These are phyloP conservation scores for Schizosaccharomyces lindneri DNA, from an alignment of 805 yeast genomes.

Conservation along the genomic window DNA sequence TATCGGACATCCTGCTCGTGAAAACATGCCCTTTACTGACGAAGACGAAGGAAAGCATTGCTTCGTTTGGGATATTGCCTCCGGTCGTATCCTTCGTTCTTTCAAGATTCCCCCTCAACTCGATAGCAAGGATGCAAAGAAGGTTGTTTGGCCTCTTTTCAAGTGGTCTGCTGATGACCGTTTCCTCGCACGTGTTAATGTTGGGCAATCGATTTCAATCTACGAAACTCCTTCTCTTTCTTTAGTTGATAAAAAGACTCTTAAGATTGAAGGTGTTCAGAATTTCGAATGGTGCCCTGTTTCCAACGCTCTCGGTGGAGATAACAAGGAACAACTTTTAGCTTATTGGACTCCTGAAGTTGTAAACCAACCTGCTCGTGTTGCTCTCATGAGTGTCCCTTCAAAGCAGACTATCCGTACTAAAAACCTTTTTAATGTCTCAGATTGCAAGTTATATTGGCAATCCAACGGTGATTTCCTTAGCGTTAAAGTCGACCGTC, in stretches of 20 bases:
- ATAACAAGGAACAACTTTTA: conserved; percentile 34
- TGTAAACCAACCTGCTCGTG: conserved; percentile 81
- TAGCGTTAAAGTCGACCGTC: conserved; percentile 90
- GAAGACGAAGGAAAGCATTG: conserved; percentile 81
- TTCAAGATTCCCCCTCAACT: conserved; percentile 18
- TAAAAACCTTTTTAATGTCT: conserved; percentile 80
- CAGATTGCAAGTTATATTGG: conserved; percentile 81
- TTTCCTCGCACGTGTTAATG: conserved; percentile 86
- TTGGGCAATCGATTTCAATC: conserved; percentile 62
- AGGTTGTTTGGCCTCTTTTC: conserved; percentile 80
- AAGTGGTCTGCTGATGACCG: conserved; percentile 87
- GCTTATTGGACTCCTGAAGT: conserved; percentile 96
- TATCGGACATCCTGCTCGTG: conserved; percentile 35
- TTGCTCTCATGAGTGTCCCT: conserved; percentile 69
- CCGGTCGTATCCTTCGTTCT: conserved; percentile 66
- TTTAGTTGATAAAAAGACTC: conserved; percentile 61
- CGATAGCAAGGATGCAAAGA: conserved; percentile 28
- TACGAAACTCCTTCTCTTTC: conserved; percentile 63
- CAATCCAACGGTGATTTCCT: conserved; percentile 62
- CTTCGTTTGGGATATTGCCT: conserved; percentile 72
- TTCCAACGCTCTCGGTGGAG: conserved; percentile 39
- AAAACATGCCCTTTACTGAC: conserved; percentile 56
- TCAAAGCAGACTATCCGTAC: conserved; percentile 65
- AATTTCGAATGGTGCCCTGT: conserved; percentile 94
- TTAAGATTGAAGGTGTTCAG: conserved; percentile 59